Conservation (phyloP, 2,329 filamentous ascomycete genomes). For the Colletotrichum phormii region DNA sequence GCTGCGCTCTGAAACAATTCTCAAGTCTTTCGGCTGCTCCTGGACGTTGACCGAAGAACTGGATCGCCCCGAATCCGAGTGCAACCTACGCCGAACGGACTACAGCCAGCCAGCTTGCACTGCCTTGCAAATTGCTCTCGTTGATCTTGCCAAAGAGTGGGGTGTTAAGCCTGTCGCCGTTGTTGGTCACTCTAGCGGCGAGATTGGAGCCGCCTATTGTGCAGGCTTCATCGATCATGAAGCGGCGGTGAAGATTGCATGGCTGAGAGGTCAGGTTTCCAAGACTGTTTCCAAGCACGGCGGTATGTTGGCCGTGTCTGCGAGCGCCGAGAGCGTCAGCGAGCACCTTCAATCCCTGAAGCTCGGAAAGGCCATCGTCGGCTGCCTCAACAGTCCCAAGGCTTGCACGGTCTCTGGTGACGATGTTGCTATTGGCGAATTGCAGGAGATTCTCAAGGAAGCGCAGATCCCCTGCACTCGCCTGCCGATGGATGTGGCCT, state of each 20-base stretch:
- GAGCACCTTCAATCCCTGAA: constrained; percentile 42
- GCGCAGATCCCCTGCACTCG: constrained; percentile 17
- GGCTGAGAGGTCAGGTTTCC: constrained; percentile 30
- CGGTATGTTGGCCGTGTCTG: constrained; percentile 53
- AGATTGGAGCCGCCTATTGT: constrained; percentile 55
- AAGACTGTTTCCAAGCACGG: constrained; percentile 41
- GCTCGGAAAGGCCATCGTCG: constrained; percentile 28
- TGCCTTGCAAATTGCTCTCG: constrained; percentile 55
- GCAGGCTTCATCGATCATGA: constrained; percentile 54
- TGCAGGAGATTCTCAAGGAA: constrained; percentile 51
- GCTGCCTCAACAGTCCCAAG: constrained; percentile 63
- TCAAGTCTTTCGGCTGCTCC: constrained; percentile 39
- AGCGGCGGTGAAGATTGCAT: constrained; percentile 49
- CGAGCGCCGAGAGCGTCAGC: constrained; percentile 65
- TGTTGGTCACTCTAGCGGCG: constrained; percentile 52
- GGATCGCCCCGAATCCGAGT: constrained; percentile 39
- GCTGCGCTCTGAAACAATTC: constrained; percentile 12
- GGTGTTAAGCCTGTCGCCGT: constrained; percentile 44
- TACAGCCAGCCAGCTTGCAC: constrained; percentile 55
- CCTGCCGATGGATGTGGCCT: constrained; percentile 25
- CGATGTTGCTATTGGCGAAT: constrained; percentile 53
- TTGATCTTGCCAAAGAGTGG: constrained; percentile 48
- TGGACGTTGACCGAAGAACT: constrained; percentile 41
- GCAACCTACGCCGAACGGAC: constrained; percentile 42
- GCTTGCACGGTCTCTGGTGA: constrained; percentile 65